Conservation (phyloP, 2,329 filamentous ascomycete genomes). For the Pestalotiopsis sp. region DNA sequence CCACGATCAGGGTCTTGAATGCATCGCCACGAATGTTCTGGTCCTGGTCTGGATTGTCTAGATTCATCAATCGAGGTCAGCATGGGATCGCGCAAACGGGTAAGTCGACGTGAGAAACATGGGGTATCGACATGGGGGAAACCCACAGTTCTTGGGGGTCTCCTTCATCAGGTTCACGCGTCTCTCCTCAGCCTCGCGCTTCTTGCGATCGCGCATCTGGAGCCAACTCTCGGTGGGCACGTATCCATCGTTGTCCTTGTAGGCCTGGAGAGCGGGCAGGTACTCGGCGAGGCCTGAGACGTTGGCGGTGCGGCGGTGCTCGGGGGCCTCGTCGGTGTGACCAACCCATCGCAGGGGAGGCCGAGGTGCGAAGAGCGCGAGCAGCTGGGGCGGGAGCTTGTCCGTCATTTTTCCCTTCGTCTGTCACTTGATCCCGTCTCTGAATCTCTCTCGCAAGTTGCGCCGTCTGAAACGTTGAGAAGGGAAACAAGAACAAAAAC, state of each 20-base stretch:
- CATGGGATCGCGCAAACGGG: neutral
- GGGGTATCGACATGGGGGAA: conserved; percentile 4
- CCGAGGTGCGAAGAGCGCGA: conserved; percentile 92
- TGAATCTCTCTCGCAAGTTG: neutral
- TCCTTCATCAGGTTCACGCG: conserved; percentile 65
- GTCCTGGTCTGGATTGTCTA: conserved; percentile 82
- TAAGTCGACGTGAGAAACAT: neutral
- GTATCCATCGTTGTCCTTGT: conserved; percentile 76
- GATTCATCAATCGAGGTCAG: conserved; percentile 19
- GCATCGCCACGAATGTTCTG: conserved; percentile 89
- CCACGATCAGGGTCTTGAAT: conserved; percentile 92
- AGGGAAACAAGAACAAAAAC: neutral
- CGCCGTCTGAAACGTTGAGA: neutral
- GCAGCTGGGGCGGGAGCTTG: conserved; percentile 88
- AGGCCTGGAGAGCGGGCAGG: conserved; percentile 71
- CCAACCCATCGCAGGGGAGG: conserved; percentile 89
- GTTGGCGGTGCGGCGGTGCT: conserved; percentile 73
- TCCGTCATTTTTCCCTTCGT: conserved; percentile 72
- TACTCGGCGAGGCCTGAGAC: conserved; percentile 75
- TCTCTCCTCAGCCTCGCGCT: conserved; percentile 73
- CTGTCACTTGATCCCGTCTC: neutral
- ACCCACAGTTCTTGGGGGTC: conserved; percentile 63
- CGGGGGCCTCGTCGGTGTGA: conserved; percentile 78
- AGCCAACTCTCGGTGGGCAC: conserved; percentile 90
- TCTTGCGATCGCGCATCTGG: conserved; percentile 80